Percentiles rank a stretch among this genome's conserved stretches.
These are phyloP conservation scores for Beauveria pseudobassiana DNA, from an alignment of 2,329 filamentous ascomycete genomes.

Conservation along the genomic window DNA sequence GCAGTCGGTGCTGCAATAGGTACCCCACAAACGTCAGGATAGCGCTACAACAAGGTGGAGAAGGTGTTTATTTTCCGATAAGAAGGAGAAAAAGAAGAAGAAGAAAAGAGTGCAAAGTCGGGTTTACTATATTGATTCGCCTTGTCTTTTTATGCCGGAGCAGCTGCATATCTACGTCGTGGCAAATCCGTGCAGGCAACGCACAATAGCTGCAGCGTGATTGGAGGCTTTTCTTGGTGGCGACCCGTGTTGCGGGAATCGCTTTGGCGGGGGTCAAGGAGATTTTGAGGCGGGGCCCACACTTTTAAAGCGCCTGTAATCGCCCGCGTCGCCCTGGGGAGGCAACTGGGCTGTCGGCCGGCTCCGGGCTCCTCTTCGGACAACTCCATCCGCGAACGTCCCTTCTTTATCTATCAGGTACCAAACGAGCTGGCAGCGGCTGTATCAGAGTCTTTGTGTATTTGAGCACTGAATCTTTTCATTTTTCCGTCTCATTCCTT, in stretches of 20 bases:
- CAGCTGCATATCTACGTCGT: neutral
- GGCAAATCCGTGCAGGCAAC: neutral
- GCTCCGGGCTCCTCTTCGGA: conserved; percentile 3
- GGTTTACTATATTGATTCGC: no score
- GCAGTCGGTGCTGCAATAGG: neutral
- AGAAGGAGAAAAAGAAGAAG: no score
- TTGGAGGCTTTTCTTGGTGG: neutral
- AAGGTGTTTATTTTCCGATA: no score
- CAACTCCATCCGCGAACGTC: neutral
- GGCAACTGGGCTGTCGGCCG: conserved; percentile 1
- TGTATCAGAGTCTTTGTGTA: no score
- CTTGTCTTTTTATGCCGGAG: no score
- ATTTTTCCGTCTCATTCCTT: no score
- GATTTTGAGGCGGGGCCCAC: neutral
- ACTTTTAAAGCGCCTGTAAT: neutral
- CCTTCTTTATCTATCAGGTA: neutral
- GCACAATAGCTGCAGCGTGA: neutral
- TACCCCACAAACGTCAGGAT: neutral
- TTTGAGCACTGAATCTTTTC: neutral
- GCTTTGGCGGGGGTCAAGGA: neutral
- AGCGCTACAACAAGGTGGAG: neutral
- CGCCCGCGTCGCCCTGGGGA: no score
- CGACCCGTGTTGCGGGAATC: neutral
- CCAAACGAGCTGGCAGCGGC: no score
- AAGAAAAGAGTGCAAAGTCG: no score